Percentiles rank a stretch among this genome's conserved stretches.
phyloP scores from a whole-genome alignment of 805 yeast species.

The Starmerella powellii region DNA sequence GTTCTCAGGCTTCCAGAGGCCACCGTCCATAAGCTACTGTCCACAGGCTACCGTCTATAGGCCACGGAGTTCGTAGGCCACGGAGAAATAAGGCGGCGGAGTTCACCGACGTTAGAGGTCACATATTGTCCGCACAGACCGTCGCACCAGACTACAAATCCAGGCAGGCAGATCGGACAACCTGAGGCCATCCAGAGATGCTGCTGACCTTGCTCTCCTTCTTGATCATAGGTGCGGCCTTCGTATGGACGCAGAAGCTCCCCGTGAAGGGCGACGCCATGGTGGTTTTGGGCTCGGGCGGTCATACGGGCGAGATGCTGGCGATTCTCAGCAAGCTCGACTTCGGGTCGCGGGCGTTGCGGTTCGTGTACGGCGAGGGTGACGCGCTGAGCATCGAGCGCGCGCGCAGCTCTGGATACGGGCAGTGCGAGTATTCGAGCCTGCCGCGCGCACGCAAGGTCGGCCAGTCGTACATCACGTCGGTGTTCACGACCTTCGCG shows the following conservation, averaged over 20 bases:
- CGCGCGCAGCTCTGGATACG: slow-evolving; percentile 20
- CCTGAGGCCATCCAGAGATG: no score
- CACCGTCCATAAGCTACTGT: no score
- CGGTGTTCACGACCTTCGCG: slow-evolving; percentile 36
- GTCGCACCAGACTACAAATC: no score
- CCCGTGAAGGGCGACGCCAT: slow-evolving; percentile 26
- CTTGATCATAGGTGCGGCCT: slow-evolving; percentile 1
- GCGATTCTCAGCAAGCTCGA: slow-evolving; percentile 40
- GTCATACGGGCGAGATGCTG: slow-evolving; percentile 95
- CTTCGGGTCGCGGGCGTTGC: slow-evolving; percentile 15
- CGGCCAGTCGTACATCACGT: slow-evolving; percentile 41
- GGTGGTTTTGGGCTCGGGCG: slow-evolving; percentile 86
- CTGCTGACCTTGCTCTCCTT: slow-evolving; percentile 9
- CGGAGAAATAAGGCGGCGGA: no score
- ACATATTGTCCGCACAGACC: no score
- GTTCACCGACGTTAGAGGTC: no score
- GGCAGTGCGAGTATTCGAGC: slow-evolving; percentile 23
- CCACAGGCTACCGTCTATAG: no score
- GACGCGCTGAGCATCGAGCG: slow-evolving; percentile 38
- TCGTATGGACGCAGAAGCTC: slow-evolving; percentile 1
- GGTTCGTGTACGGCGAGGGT: slow-evolving; percentile 37
- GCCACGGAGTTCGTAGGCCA: no score
- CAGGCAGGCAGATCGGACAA: no score
- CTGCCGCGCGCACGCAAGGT: slow-evolving; percentile 51
- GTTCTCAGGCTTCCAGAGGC: no score